Conservation (phyloP, 1,139 yeast genomes). For the Kurtzmaniella quercitrusa region DNA sequence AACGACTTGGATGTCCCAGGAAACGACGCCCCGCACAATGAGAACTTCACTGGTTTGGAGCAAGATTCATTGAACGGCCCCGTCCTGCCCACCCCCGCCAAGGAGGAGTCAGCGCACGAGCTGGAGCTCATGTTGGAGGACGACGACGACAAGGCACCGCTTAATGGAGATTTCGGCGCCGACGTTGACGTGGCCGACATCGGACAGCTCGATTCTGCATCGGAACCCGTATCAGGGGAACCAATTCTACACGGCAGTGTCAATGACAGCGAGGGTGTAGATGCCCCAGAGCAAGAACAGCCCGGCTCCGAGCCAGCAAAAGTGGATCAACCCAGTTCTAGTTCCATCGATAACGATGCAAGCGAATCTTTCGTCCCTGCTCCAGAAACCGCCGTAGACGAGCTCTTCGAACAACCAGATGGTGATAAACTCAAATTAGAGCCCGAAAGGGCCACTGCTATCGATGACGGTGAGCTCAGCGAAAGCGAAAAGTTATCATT, state of each 20-base stretch:
- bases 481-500: not conserved
- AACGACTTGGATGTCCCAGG: not conserved
- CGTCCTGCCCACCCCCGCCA: not conserved
- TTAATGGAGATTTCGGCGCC: not conserved
- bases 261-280: no score
- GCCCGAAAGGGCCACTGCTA: not conserved
- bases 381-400: no score
- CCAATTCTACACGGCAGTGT: no score
- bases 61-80: not conserved
- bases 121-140: not conserved
- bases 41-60: constrained; percentile 1
- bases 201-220: no score
- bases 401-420: no score
- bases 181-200: not conserved
- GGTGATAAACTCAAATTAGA: not conserved
- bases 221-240: no score
- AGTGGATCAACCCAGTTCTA: no score
- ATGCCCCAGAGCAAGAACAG: no score
- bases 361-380: no score
- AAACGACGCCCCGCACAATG: not conserved
- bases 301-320: no score
- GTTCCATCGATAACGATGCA: no score
- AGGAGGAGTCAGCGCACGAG: not conserved
- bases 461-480: not conserved
- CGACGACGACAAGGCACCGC: not conserved